Evolutionary conservation across 805 yeast species (phyloP), one percentile per base, ranked within the genome.

Genomic region (Candida rishiriensis): DNA sequence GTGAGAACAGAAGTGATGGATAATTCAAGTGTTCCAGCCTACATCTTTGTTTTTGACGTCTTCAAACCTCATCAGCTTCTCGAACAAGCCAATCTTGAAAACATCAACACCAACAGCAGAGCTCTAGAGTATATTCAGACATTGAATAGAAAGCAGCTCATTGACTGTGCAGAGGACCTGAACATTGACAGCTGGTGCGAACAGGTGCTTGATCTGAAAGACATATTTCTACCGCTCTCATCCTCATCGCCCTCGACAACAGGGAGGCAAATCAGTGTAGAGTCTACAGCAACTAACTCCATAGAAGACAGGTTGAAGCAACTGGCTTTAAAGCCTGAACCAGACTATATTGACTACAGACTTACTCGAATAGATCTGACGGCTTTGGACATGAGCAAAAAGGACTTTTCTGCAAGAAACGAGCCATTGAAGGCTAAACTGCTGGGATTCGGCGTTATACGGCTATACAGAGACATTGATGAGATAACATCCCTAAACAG

Each of bases 361-460:
- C 60, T 60, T 37, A 59, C 75, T 0, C 46, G 57, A 26, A 53
- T 71, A 18, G 63, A 65, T 21, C 51, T 68, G 10, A 55, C 49
- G 3, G 52, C 65, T 7, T 47, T 63, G n/a, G 66, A 64, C 39
- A 60, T 59, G 60, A 48, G 51, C 6, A 42, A 34, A 16, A 35
- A 39, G 17, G 50, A 42, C 30, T 29, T 43, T 14, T 47, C 47
- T 3, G 33, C 41, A 3, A 38, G 52, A 10, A 51, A 45, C 32
- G 69, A 65, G 55, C 81, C 84, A 1, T 60, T 83, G 18, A 72
- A 69, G 52, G 91, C 91, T 4, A 72, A 72, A 45, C 74, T 78
- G 53, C 56, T 85, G 41, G 96, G 95, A 1, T 69, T 79, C 43
- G 96, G 96, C 0, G 79, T 84, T 7, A 78, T 88, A 8, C 70